Conservation (phyloP, 2,329 filamentous ascomycete species). For the Penicillium aurantiogriseum region DNA sequence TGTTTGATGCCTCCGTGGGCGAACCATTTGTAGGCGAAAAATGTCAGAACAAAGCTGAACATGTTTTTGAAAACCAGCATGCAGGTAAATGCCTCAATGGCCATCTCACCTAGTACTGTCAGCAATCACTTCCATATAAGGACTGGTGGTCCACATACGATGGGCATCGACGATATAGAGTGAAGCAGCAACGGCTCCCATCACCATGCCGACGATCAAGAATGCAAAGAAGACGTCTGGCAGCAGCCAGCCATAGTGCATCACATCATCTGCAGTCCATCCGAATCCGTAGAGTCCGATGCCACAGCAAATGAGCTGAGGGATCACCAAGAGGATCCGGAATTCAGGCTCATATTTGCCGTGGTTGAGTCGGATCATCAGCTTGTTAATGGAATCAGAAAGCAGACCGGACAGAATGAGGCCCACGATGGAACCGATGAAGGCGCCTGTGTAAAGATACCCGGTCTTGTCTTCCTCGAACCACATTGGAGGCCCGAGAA, state of each 20-base stretch:
- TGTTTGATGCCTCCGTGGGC: constrained; percentile 55
- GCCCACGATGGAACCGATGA: constrained; percentile 76
- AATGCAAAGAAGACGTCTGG: constrained; percentile 80
- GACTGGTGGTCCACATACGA: constrained; percentile 54
- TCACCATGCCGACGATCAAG: constrained; percentile 85
- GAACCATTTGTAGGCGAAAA: constrained; percentile 81
- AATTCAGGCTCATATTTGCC: constrained; percentile 93
- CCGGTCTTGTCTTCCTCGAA: constrained; percentile 79
- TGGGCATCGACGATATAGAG: constrained; percentile 93
- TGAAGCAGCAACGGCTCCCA: constrained; percentile 80
- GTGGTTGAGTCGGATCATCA: constrained; percentile 69
- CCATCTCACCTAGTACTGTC: constrained; percentile 62
- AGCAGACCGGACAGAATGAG: constrained; percentile 72
- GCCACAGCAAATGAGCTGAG: constrained; percentile 74
- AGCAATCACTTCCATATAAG: constrained; percentile 1
- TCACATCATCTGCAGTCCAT: constrained; percentile 63
- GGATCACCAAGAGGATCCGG: constrained; percentile 75
- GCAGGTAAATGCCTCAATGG: constrained; percentile 85
- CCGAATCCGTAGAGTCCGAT: constrained; percentile 84
- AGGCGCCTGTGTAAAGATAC: constrained; percentile 83
- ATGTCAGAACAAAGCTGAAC: constrained; percentile 83
- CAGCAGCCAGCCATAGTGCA: constrained; percentile 66
- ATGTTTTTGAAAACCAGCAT: constrained; percentile 93
- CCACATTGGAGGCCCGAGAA: constrained; percentile 75
- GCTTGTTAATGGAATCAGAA: constrained; percentile 68